Base-by-base conservation (phyloP, 305 asterid genomes). In the Fraxinus platypoda region DNA sequence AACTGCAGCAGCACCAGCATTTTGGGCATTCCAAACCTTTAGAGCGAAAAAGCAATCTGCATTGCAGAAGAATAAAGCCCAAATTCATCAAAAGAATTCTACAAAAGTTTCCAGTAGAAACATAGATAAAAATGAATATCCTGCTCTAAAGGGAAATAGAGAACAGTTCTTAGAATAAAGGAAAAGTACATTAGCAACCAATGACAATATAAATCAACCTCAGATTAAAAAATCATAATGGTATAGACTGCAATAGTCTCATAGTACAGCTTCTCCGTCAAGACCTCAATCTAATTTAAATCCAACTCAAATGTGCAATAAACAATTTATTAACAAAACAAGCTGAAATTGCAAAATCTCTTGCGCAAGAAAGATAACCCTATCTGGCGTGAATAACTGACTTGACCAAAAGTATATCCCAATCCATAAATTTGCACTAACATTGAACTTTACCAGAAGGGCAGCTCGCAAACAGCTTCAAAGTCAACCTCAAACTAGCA, bases 11-110 rank as follows among this genome's bases (percentile, higher is more conserved):
- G 98, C 98, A 54, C 99, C 99, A 8, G 98, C 98, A 54, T 90
- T 94, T 83, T 96, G 99, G 59, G 98, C 98, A 84, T 96, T 94
- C 98, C 99, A 96, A 74, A 93, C 98, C 91, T 94, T 96, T 78
- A 92, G 84, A 77, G 98, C 98, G 31, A 96, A 96, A 85, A 92
- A 93, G 64, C 99, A 96, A 85, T 96, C 99, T 96, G 98, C 90
- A 82, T 72, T n/a, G 82, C 75, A 81, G 70, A 81, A 76, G 71
- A 83, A 74, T 31, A 23, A 90, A 78, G 57, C 76, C 59, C 57
- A 49, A 80, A 9, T 64, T 76, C 35, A 74, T 82, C 35, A 86
- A 52, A 52, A 72, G 34, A 57, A 31, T 8, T 19, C 43, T 74
- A 43, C 19, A 74, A 21, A 37, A 78, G n/a, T 9, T 31, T 59